Percentiles rank a stretch among this genome's conserved stretches.
Evolutionary conservation across 73 alveolate genomes (phyloP).

Genomic region (Uronychia setigera): DNA sequence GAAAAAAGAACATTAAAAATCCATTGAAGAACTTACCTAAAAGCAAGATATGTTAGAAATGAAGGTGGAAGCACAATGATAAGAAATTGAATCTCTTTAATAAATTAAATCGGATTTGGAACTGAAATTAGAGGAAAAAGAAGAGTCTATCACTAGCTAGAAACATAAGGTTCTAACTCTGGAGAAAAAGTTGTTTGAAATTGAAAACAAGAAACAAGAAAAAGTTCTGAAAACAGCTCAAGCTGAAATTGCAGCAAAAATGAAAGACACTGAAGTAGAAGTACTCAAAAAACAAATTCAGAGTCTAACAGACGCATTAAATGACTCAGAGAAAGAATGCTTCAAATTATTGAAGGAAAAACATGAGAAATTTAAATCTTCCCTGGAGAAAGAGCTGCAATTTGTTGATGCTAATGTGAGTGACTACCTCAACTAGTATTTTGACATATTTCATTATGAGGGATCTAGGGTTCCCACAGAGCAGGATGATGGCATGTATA

Average conservation of each 20-base stretch:
- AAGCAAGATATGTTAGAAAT: not conserved
- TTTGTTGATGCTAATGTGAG: no score
- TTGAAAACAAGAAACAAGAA: not conserved
- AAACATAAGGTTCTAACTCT: not conserved
- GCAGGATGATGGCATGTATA: not conserved
- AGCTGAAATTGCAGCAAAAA: not conserved
- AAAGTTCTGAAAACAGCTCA: not conserved
- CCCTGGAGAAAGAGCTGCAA: no score
- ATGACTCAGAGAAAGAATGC: not conserved
- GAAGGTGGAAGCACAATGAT: not conserved
- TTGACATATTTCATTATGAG: no score
- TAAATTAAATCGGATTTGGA: not conserved
- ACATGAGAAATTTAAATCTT: no score
- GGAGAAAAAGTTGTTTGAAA: not conserved
- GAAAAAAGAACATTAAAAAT: not conserved
- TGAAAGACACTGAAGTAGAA: not conserved
- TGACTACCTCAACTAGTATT: no score
- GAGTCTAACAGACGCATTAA: not conserved
- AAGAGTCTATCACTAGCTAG: not conserved
- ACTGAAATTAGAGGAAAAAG: not conserved
- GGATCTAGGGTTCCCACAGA: no score
- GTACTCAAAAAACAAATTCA: not conserved
- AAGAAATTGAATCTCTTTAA: not conserved
- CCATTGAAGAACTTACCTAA: not conserved
- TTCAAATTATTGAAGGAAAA: not conserved